phyloP scores from a whole-genome alignment of 2,329 filamentous ascomycete genomes.

The Colletotrichum lini region DNA sequence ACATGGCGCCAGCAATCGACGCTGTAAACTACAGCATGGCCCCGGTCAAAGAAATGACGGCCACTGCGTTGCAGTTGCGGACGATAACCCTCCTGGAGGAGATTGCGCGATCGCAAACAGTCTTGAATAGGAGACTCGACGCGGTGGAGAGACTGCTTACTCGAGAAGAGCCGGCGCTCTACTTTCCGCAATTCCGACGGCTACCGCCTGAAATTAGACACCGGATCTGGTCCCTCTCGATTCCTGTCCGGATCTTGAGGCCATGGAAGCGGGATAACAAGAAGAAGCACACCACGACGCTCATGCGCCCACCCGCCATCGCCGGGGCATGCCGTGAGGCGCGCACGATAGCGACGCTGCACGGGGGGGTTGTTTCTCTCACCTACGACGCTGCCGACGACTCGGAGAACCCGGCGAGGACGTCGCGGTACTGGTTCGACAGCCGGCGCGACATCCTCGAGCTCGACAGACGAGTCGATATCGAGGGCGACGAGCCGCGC shows the following conservation, averaged over 20 bases:
- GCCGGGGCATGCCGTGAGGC: slow-evolving; percentile 30
- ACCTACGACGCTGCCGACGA: background rate
- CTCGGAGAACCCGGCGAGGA: background rate
- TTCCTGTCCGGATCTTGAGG: slow-evolving; percentile 19
- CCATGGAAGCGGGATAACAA: background rate
- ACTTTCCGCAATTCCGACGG: slow-evolving; percentile 32
- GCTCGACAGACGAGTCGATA: slow-evolving; percentile 26
- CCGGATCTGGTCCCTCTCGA: slow-evolving; percentile 23
- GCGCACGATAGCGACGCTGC: slow-evolving; percentile 22
- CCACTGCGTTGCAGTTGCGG: slow-evolving; percentile 14
- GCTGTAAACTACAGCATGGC: too few species aligned
- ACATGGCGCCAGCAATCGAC: background rate
- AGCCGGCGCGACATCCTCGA: slow-evolving; percentile 27
- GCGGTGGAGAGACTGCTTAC: slow-evolving; percentile 25
- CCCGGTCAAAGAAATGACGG: background rate
- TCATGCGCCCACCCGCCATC: slow-evolving; percentile 9
- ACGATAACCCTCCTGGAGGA: slow-evolving; percentile 33
- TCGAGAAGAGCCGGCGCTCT: background rate
- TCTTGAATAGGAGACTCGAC: slow-evolving; percentile 20
- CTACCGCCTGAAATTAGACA: slow-evolving; percentile 35
- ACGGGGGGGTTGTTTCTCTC: slow-evolving; percentile 7
- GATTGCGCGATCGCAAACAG: slow-evolving; percentile 33
- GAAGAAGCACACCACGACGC: background rate
- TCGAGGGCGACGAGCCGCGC: slow-evolving; percentile 21
- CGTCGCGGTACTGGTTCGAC: slow-evolving; percentile 30